Percentiles rank a stretch among this genome's conserved stretches.
Evolutionary conservation across 169 alveolate species (phyloP).

Genomic region (Plasmodium cynomolgi): DNA sequence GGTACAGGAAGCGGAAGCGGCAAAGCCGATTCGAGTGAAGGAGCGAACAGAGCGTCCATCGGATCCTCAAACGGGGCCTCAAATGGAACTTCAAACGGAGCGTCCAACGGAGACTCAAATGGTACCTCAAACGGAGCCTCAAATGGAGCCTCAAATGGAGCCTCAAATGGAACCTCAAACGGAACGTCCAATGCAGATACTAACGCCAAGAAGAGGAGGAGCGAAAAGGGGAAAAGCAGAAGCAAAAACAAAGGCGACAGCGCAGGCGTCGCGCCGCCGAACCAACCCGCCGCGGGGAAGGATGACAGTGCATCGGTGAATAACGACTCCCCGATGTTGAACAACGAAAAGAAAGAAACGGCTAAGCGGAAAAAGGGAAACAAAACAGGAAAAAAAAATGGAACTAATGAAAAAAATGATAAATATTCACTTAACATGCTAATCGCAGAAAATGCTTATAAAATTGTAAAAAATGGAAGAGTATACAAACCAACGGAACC

Average conservation of each 20-base stretch:
- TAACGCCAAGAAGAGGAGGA: neutral
- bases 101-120: neutral
- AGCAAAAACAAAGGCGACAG: slow-evolving; percentile 2
- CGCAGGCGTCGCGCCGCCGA: neutral
- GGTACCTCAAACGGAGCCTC: neutral
- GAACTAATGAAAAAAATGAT: slow-evolving; percentile 51
- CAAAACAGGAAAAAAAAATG: slow-evolving; percentile 36
- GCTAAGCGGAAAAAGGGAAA: slow-evolving; percentile 37
- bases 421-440: slow-evolving; percentile 36
- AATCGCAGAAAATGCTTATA: slow-evolving; percentile 74
- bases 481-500: slow-evolving; percentile 48
- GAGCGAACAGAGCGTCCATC: neutral
- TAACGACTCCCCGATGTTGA: slow-evolving; percentile 21
- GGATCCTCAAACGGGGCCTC: neutral
- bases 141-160: neutral
- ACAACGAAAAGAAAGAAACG: slow-evolving; percentile 28
- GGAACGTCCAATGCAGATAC: neutral
- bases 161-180: neutral
- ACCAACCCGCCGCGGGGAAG: neutral
- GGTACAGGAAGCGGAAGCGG: neutral
- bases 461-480: slow-evolving; percentile 73
- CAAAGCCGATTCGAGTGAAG: neutral
- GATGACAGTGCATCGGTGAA: slow-evolving; percentile 11
- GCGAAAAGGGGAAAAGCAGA: neutral
- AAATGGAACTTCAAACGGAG: neutral